A percentile compares a stretch with the other conserved stretches of the same genome.
Evolutionary conservation across 1,284 basidiomycete species (phyloP).

Genomic region (Abortiporus biennis): DNA sequence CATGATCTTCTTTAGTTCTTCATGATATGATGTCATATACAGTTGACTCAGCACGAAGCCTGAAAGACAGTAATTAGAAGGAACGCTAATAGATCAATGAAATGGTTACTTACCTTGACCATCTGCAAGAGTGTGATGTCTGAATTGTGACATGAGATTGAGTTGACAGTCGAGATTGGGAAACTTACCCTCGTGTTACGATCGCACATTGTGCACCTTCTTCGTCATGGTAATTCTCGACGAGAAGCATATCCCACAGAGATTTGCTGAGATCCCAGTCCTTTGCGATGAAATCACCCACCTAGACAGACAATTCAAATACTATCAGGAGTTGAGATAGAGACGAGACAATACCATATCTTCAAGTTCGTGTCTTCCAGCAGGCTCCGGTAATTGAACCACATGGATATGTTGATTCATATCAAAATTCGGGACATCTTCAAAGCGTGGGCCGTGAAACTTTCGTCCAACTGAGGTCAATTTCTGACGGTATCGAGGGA

Average conservation of each 20-base stretch:
- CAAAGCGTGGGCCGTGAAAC: slow-evolving; percentile 21
- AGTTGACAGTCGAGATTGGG: background rate
- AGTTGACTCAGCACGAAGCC: slow-evolving; percentile 26
- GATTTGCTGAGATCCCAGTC: slow-evolving; percentile 24
- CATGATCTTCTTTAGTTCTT: slow-evolving; percentile 19
- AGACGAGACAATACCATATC: slow-evolving; percentile 13
- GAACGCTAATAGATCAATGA: too few species aligned
- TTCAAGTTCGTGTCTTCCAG: slow-evolving; percentile 22
- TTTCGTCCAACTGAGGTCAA: slow-evolving; percentile 18
- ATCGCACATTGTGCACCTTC: slow-evolving; percentile 21
- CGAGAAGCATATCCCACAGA: slow-evolving; percentile 22
- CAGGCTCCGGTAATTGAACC: slow-evolving; percentile 19
- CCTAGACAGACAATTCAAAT: slow-evolving; percentile 9
- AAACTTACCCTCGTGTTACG: slow-evolving; percentile 19
- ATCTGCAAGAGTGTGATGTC: slow-evolving; percentile 22
- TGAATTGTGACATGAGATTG: slow-evolving; percentile 2
- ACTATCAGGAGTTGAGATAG: background rate
- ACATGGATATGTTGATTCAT: slow-evolving; percentile 18
- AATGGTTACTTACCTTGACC: slow-evolving; percentile 17
- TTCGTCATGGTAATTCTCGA: slow-evolving; percentile 24
- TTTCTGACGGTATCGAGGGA: slow-evolving; percentile 22
- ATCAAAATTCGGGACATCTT: slow-evolving; percentile 23
- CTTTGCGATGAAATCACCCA: slow-evolving; percentile 24
- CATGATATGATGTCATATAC: slow-evolving; percentile 23
- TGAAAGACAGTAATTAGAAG: too few species aligned